Evolutionary conservation across 2,329 filamentous ascomycete species (phyloP), one percentile per base, ranked within the genome.

Genomic region (Diaporthe destruens): DNA sequence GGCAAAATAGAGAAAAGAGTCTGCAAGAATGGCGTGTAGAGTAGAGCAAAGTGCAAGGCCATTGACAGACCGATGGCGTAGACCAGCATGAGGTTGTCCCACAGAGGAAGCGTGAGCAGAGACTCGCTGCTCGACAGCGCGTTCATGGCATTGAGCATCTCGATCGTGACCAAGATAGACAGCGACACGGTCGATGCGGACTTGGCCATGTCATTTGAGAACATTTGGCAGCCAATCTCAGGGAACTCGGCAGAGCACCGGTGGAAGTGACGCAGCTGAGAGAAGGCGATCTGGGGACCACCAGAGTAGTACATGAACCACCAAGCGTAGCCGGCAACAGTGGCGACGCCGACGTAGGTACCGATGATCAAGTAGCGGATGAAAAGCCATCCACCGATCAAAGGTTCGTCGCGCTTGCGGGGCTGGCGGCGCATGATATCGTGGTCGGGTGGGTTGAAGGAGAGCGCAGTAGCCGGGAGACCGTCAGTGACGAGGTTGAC

Each of bases 131-230:
- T 98, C 1, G 95, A 98, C 42, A 99, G 89, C 0, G 96, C 96
- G 81, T 99, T 99, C 93, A 98, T 96, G 78, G 96, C 96, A 84
- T 99, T 99, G 81, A 99, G 90, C 96, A 99, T 99, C 85, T 99
- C 96, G 80, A 99, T 98, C 74, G 98, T 95, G 57, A 99, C 96
- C 23, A 99, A 88, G 79, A 93, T 93, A 3, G 94, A 97, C 74
- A 99, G 88, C 8, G 95, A 98, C 36, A 99, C 91, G 1, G 96
- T 99, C 25, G 95, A 98, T 2, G 95, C 96, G 6, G 95, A 90
- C 84, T 96, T 95, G 77, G 95, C 91, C 87, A 93, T 92, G 76
- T 94, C 89, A 80, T 98, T 92, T 76, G 88, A 85, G 85, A 99
- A 99, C 89, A 99, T 98, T 75, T 91, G 85, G 84, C 96, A 99